Conservation (phyloP, 805 yeast genomes). For the Debaryomyces hansenii region DNA sequence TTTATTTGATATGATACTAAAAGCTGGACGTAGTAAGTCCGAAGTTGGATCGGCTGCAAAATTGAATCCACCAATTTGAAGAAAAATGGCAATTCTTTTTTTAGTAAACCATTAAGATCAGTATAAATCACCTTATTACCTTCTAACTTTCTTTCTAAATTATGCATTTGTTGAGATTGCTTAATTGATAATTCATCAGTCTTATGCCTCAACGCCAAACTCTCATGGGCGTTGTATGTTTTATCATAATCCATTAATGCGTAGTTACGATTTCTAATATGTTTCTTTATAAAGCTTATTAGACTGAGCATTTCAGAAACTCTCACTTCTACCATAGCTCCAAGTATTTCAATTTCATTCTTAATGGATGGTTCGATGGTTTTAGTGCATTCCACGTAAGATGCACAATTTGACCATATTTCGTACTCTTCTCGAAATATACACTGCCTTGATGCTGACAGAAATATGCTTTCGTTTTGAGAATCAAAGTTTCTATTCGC, state of each 20-base stretch:
- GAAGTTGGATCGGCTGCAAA: conserved; percentile 28
- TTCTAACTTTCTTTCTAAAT: conserved; percentile 26
- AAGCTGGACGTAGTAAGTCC: conserved; percentile 40
- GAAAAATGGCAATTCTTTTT: conserved; percentile 48
- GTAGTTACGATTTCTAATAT: conserved; percentile 27
- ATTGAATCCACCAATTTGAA: conserved; percentile 30
- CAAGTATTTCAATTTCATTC: conserved; percentile 11
- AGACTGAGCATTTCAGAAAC: conserved; percentile 13
- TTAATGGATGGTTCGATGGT: conserved; percentile 14
- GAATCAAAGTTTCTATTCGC: background rate
- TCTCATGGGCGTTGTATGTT: conserved; percentile 26
- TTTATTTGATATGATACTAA: conserved; percentile 30
- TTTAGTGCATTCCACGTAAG: conserved; percentile 16
- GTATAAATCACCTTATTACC: conserved; percentile 28
- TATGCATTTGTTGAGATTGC: conserved; percentile 24
- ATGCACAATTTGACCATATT: conserved; percentile 19
- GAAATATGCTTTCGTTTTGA: conserved; percentile 4
- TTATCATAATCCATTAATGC: conserved; percentile 40
- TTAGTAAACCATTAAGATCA: conserved; percentile 35
- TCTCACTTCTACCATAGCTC: conserved; percentile 10
- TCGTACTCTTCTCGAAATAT: conserved; percentile 12
- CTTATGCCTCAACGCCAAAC: conserved; percentile 31
- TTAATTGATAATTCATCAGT: conserved; percentile 33
- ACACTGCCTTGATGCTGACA: conserved; percentile 5
- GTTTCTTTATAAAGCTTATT: conserved; percentile 24